These are phyloP conservation scores for Aspergillus hiratsukae DNA, from an alignment of 2,329 filamentous ascomycete genomes.

Conservation along the genomic window DNA sequence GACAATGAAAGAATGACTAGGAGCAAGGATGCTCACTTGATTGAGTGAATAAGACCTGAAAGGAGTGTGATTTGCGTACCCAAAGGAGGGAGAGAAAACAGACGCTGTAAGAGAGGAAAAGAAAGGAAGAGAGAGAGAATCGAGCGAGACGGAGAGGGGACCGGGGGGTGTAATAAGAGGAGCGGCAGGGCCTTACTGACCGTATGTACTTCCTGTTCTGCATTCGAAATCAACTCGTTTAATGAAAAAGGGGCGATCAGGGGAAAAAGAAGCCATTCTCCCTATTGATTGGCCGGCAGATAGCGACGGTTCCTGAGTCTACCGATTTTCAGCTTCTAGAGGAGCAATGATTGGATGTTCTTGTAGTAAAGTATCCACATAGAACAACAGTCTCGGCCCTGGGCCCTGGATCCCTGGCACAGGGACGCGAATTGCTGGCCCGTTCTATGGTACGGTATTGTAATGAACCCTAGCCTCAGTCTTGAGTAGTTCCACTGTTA, in stretches of 20 bases:
- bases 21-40: constrained; percentile 8
- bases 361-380: background rate
- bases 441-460: constrained; percentile 7
- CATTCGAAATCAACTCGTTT: background rate
- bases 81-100: constrained; percentile 1
- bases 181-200: background rate
- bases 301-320: constrained; percentile 14
- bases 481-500: background rate
- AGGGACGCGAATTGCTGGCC: constrained; percentile 2
- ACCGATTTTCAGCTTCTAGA: background rate
- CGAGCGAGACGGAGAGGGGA: constrained; percentile 1
- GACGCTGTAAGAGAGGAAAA: background rate
- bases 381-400: constrained; percentile 8
- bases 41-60: constrained; percentile 8
- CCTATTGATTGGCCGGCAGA: constrained; percentile 8
- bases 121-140: constrained; percentile 1
- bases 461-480: background rate
- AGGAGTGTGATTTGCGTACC: constrained; percentile 13
- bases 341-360: constrained; percentile 8
- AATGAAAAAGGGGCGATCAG: constrained; percentile 18
- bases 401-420: constrained; percentile 9
- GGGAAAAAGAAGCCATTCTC: constrained; percentile 1
- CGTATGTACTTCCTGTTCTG: background rate
- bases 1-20: constrained; percentile 14
- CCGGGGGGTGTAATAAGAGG: constrained; percentile 7